Evolutionary conservation across 148 eudicot species (phyloP), one percentile per base, ranked within the genome.

Genomic region (Heliamphora exappendiculata): DNA sequence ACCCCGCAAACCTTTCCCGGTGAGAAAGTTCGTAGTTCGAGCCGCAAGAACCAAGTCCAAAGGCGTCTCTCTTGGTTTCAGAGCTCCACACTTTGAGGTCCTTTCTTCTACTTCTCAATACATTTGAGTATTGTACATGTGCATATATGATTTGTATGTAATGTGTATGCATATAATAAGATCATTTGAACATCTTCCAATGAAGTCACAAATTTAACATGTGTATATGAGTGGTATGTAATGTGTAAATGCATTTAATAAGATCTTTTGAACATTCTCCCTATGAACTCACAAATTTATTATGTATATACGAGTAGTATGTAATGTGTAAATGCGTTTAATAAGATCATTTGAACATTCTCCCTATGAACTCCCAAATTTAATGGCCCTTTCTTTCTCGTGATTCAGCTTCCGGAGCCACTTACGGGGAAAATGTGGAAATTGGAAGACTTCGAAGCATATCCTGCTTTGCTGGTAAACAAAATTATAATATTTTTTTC

Each of bases 371-470:
- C 17, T 60, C 13, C 13, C 2, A 28, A 13, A 0, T 5, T 13
- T 58, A 5, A 26, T 22, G 29, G 1, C 26, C 4, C 14, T 22
- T 1, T 20, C 42, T 64, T 44, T 64, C 10, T 33, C 13, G n/a
- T 36, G 42, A 47, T 70, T 73, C 60, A 94, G 96, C 83, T 92
- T 33, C 70, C 83, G 51, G 98, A 92, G 85, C 98, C 96, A n/a
- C 90, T 92, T 51, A 94, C 97, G 0, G 97, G 97, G 67, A 94
- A 81, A 76, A 80, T 79, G 63, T 94, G 97, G 98, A 82, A 90
- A 12, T 78, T 94, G 80, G 82, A 89, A 5, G 98, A 94, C 64
- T 90, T 92, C 76, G 98, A 94, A 81, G 73, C 83, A 3, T 79
- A 90, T 82, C 97, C 97, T 3, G 97, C 93, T 70, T 83, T 94